Evolutionary conservation across 1,284 basidiomycete genomes (phyloP).

Genomic region (Tilletia walkeri): DNA sequence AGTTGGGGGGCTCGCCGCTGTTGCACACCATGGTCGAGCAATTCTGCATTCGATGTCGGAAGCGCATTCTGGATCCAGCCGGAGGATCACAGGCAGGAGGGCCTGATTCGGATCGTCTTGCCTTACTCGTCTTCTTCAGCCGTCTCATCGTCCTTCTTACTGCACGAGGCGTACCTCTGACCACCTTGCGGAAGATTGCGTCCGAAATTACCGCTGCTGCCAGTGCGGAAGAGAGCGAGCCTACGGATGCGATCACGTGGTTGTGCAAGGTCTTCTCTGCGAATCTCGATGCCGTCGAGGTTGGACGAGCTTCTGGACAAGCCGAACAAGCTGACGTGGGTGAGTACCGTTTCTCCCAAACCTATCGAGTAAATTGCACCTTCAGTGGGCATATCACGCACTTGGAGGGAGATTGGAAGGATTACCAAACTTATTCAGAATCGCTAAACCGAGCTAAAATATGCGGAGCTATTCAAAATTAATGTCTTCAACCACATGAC

Average conservation of each 20-base stretch:
- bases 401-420: conserved; percentile 3
- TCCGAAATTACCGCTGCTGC: conserved; percentile 12
- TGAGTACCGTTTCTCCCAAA: not conserved
- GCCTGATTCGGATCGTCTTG: not conserved
- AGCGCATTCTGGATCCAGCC: conserved; percentile 26
- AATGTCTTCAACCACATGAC: conserved; percentile 18
- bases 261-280: conserved; percentile 8
- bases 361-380: too few species aligned
- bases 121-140: conserved; percentile 29
- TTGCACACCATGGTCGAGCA: conserved; percentile 33
- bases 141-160: conserved; percentile 31
- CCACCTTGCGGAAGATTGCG: conserved; percentile 22
- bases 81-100: not conserved
- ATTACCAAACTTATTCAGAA: conserved; percentile 16
- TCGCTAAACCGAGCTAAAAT: conserved; percentile 14
- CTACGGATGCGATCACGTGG: not conserved
- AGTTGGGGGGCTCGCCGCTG: conserved; percentile 63
- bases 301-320: too few species aligned
- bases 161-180: conserved; percentile 26
- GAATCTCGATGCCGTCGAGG: not conserved
- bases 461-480: not conserved
- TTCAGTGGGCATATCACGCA: not conserved
- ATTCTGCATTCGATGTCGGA: conserved; percentile 34
- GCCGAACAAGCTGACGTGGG: too few species aligned
- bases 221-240: not conserved